Evolutionary conservation across 2,329 filamentous ascomycete genomes (phyloP), one percentile per base, ranked within the genome.

Genomic region (Aureobasidium zeae): DNA sequence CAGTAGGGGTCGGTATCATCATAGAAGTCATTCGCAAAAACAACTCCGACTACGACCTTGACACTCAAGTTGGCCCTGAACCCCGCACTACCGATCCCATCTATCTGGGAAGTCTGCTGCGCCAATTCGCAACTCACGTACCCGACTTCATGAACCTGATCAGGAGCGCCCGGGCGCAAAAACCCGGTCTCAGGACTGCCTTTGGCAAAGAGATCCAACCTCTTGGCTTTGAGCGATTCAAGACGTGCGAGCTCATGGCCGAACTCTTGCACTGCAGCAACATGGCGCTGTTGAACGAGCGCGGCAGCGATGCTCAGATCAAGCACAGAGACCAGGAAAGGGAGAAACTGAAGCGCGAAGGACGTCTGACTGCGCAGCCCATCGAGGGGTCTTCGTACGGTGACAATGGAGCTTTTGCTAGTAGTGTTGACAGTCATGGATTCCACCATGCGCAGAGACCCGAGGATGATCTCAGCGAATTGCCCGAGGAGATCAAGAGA

Each of bases 11-110:
- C 9, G 91, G 91, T 15, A 95, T 96, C 56, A 77, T 98, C 24
- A 98, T 98, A 51, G 91, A 98, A 65, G 91, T 98, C 33, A 98
- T 98, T 60, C 78, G 91, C 48, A 98, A 98, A 68, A 98, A 98
- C 65, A 98, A 98, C 62, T 96, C 91, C 0, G 91, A 98, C 63
- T 98, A 98, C 60, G 91, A 98, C 54, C 82, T 91, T 1, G 91
- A 96, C 54, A 84, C 88, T 54, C 80, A 88, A 49, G 79, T 83
- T 36, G 86, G 87, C 47, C 78, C 84, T 20, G 84, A 84, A 51
- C 77, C 83, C 2, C 71, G 81, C 44, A 89, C 89, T 0, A 89
- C 87, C 39, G 91, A 98, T 57, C 91, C 91, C 3, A 98, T 98
- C 54, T 98, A 96, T 58, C 76, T 98, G 0, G 91, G 91, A 16